A percentile compares a stretch with the other conserved stretches of the same genome.
phyloP scores from a whole-genome alignment of 495 filamentous ascomycete genomes.

The Podospora tetraspora region DNA sequence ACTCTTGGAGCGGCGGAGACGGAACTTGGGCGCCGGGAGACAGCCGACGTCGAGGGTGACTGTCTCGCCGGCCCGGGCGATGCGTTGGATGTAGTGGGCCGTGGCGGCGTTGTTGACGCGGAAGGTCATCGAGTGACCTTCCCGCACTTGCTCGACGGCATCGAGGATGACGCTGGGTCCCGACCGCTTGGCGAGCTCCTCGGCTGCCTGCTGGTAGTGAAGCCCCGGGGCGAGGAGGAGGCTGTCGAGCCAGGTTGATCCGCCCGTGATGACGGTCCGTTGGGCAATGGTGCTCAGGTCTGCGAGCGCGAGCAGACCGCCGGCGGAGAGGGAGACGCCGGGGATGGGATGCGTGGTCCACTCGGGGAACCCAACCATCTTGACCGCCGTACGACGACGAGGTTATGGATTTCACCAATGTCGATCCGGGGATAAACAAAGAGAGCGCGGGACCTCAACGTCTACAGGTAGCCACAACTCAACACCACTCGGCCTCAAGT shows the following conservation, averaged over 20 bases:
- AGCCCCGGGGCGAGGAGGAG: constrained; percentile 55
- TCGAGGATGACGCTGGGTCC: constrained; percentile 17
- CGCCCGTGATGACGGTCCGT: constrained; percentile 52
- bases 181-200: constrained; percentile 31
- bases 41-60: constrained; percentile 44
- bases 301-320: constrained; percentile 51
- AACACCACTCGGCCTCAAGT: not conserved
- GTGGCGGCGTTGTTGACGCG: constrained; percentile 52
- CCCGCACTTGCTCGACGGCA: constrained; percentile 32
- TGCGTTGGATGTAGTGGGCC: constrained; percentile 43
- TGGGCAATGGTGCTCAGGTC: constrained; percentile 50
- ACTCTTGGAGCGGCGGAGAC: constrained; percentile 14
- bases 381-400: not conserved
- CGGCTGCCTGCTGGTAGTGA: constrained; percentile 56
- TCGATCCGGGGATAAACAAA: not conserved
- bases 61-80: constrained; percentile 41
- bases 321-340: constrained; percentile 40
- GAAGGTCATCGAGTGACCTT: constrained; percentile 32
- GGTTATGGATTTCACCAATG: not conserved
- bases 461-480: not conserved
- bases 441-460: not conserved
- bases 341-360: constrained; percentile 24
- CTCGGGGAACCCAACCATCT: constrained; percentile 14
- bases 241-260: constrained; percentile 46
- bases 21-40: constrained; percentile 15